phyloP scores from a whole-genome alignment of 2,329 filamentous ascomycete genomes.

The Mycogone perniciosa region DNA sequence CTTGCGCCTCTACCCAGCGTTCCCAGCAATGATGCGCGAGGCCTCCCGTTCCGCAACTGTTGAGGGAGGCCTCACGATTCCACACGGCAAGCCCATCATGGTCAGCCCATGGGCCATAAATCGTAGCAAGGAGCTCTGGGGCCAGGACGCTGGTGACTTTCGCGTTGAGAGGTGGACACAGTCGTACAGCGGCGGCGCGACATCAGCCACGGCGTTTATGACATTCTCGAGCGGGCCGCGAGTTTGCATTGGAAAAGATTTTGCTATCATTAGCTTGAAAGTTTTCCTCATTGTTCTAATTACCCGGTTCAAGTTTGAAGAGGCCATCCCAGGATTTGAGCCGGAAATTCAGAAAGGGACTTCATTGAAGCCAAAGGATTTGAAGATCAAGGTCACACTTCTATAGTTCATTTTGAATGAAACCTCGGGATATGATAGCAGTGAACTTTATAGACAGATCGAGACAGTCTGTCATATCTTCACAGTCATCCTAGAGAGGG shows the following conservation, averaged over 20 bases:
- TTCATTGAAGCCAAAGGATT: neutral
- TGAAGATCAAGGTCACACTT: neutral
- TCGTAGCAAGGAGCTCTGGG: constrained; percentile 2
- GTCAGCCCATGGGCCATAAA: constrained; percentile 3
- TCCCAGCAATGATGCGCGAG: constrained; percentile 1
- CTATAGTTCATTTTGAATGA: too few species aligned
- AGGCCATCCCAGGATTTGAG: neutral
- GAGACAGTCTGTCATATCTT: too few species aligned
- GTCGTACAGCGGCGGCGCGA: constrained; percentile 2
- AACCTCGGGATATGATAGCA: too few species aligned
- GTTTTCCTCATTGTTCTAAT: neutral
- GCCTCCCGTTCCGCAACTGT: neutral
- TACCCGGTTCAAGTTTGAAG: constrained; percentile 1
- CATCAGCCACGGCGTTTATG: neutral
- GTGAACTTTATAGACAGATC: too few species aligned
- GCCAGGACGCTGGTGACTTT: constrained; percentile 3
- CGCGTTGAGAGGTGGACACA: constrained; percentile 1
- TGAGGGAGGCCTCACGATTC: neutral
- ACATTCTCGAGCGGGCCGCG: constrained; percentile 3
- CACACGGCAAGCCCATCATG: constrained; percentile 1
- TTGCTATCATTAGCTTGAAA: constrained; percentile 1
- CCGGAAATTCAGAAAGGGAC: constrained; percentile 2
- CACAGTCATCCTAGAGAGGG: too few species aligned
- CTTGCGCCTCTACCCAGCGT: constrained; percentile 2
- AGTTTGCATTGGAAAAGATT: constrained; percentile 5